Conservation (phyloP, 208 protist species). For the Polymyxa betae region DNA sequence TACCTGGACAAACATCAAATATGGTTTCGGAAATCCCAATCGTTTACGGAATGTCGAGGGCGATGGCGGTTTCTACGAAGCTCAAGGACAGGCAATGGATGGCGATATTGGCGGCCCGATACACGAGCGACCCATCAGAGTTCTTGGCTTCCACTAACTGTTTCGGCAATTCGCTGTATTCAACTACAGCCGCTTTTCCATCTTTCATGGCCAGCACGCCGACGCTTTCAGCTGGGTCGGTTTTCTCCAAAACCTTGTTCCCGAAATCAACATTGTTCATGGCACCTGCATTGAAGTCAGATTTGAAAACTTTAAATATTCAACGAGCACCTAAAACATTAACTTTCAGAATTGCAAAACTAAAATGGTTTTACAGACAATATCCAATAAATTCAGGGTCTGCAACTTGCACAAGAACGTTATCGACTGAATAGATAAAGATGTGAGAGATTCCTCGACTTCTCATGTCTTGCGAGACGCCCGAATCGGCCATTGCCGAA, state of each 20-base stretch:
- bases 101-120: constrained; percentile 93
- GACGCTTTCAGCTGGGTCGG: constrained; percentile 75
- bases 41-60: constrained; percentile 26
- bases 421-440: constrained; percentile 95
- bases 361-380: constrained; percentile 78
- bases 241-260: constrained; percentile 55
- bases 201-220: constrained; percentile 89
- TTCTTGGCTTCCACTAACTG: constrained; percentile 45
- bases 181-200: constrained; percentile 85
- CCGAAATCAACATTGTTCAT: constrained; percentile 54
- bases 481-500: constrained; percentile 68
- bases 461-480: constrained; percentile 81
- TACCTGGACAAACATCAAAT: not conserved
- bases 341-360: constrained; percentile 53
- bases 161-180: constrained; percentile 95
- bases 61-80: constrained; percentile 73
- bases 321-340: constrained; percentile 58
- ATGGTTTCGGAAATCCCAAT: not conserved
- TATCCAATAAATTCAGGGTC: constrained; percentile 93
- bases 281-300: not conserved
- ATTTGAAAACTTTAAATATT: constrained; percentile 19
- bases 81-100: constrained; percentile 86
- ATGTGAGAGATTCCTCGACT: constrained; percentile 84
- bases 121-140: constrained; percentile 81
- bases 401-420: constrained; percentile 87